Percentiles rank a stretch among this genome's conserved stretches.
Conservation (phyloP, 805 yeast species). For the Priceomyces haplophilus region DNA sequence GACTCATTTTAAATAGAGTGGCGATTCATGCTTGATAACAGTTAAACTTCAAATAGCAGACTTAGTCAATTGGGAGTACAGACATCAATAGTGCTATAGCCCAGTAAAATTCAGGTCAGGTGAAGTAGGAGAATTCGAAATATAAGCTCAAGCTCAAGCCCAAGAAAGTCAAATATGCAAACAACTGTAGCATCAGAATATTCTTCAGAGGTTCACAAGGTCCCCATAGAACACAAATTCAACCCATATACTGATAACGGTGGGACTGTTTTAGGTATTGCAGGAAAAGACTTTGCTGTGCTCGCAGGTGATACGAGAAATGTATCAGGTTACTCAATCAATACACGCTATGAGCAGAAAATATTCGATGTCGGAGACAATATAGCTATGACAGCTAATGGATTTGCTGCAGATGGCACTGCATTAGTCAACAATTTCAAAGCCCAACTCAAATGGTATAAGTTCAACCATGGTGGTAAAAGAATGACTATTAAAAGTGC, state of each 20-base stretch:
- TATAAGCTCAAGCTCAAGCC: too few relatives aligned
- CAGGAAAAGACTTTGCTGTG: constrained; percentile 95
- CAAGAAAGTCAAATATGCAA: not conserved
- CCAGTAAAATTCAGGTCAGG: not conserved
- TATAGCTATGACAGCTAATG: constrained; percentile 86
- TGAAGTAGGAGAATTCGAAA: not conserved
- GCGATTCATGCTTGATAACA: not conserved
- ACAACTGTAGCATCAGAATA: constrained; percentile 64
- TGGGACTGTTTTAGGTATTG: constrained; percentile 95
- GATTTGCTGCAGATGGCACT: constrained; percentile 92
- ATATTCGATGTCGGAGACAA: constrained; percentile 87
- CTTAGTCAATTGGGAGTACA: not conserved
- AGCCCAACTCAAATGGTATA: constrained; percentile 82
- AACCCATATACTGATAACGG: constrained; percentile 95
- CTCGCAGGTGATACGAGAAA: constrained; percentile 99
- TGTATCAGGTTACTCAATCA: constrained; percentile 88
- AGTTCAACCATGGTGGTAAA: constrained; percentile 76
- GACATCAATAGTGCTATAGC: not conserved
- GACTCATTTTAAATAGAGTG: not conserved
- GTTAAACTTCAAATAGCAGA: not conserved
- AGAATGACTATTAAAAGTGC: constrained; percentile 66
- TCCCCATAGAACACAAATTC: constrained; percentile 87
- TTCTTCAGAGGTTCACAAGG: constrained; percentile 47
- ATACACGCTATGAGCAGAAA: constrained; percentile 89
- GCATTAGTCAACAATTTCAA: constrained; percentile 76